Percentiles rank a stretch among this genome's conserved stretches.
Conservation (phyloP, 1,139 yeast species). For the Chernovozyma aurita region DNA sequence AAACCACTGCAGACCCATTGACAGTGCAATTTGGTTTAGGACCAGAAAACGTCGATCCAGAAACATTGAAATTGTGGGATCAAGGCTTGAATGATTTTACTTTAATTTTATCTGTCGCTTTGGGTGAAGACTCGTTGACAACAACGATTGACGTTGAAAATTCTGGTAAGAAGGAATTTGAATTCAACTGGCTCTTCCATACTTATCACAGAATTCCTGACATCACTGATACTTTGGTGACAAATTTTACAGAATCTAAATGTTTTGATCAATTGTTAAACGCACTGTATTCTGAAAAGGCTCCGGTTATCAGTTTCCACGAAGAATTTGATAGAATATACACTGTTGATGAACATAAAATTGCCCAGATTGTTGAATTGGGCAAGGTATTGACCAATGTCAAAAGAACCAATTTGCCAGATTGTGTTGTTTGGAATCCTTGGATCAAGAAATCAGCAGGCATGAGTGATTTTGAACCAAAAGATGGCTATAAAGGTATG, state of each 20-base stretch:
- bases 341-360: constrained; percentile 49
- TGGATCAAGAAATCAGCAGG: constrained; percentile 78
- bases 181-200: constrained; percentile 93
- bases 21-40: constrained; percentile 87
- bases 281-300: constrained; percentile 61
- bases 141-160: constrained; percentile 76
- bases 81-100: constrained; percentile 64
- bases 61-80: constrained; percentile 55
- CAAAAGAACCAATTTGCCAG: constrained; percentile 65
- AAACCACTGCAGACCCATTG: constrained; percentile 49
- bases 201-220: constrained; percentile 79
- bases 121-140: constrained; percentile 49
- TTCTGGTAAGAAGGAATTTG: constrained; percentile 58
- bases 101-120: constrained; percentile 61
- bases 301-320: constrained; percentile 67
- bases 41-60: constrained; percentile 69
- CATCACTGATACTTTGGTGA: constrained; percentile 69
- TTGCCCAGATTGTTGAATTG: constrained; percentile 59
- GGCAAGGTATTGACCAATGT: constrained; percentile 70
- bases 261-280: constrained; percentile 73
- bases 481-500: constrained; percentile 78
- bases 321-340: constrained; percentile 87
- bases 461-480: constrained; percentile 87
- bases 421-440: constrained; percentile 97
- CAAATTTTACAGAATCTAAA: constrained; percentile 66